phyloP scores from a whole-genome alignment of 2,329 filamentous ascomycete genomes.

The Herpotrichia juniperi region DNA sequence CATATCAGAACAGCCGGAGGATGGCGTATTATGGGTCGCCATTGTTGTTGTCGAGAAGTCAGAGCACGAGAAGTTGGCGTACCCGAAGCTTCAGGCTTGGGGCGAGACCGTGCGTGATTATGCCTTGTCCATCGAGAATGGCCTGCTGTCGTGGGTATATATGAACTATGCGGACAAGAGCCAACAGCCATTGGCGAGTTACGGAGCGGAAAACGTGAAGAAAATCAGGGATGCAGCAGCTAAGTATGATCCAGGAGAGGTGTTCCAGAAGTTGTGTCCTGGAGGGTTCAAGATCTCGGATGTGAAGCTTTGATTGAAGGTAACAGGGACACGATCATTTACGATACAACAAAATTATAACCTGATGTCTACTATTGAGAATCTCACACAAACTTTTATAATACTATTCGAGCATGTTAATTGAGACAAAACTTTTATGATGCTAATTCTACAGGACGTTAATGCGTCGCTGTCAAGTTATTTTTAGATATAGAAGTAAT shows the following conservation, averaged over 20 bases:
- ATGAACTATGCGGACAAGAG: constrained; percentile 50
- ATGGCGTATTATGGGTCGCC: constrained; percentile 4
- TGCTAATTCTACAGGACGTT: no score
- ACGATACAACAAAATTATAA: no score
- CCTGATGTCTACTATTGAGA: no score
- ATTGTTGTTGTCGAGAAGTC: neutral
- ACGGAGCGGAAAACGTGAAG: constrained; percentile 37
- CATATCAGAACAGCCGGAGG: constrained; percentile 26
- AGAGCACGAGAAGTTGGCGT: constrained; percentile 5
- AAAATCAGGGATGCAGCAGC: constrained; percentile 33
- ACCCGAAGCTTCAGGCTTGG: constrained; percentile 4
- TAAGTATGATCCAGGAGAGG: constrained; percentile 44
- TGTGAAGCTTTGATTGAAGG: no score
- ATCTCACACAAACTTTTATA: no score
- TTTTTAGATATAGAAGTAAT: no score
- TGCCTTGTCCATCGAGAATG: constrained; percentile 3
- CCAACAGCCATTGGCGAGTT: constrained; percentile 43
- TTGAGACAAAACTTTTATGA: no score
- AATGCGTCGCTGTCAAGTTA: no score
- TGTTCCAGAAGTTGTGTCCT: constrained; percentile 46
- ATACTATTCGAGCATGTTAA: no score
- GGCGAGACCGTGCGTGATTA: constrained; percentile 3
- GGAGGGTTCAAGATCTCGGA: constrained; percentile 53
- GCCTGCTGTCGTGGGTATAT: neutral
- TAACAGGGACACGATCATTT: no score